These are phyloP conservation scores for Pyrenophora teres DNA, from an alignment of 2,329 filamentous ascomycete genomes.

Conservation along the genomic window DNA sequence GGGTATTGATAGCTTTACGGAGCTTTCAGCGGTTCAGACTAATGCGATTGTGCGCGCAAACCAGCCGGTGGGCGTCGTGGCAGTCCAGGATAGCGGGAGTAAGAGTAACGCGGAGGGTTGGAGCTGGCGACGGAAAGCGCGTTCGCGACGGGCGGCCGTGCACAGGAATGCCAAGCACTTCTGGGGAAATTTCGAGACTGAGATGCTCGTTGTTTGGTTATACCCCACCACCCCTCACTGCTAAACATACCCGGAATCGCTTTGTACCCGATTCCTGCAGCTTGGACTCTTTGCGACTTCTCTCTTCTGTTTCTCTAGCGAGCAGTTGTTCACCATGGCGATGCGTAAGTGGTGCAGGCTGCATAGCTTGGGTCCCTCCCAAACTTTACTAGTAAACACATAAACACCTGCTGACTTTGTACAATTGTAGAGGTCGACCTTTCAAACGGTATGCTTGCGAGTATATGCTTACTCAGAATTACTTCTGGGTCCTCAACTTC, in stretches of 20 bases:
- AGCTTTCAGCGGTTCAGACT: not conserved
- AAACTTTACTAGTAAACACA: not conserved
- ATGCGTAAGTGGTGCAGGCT: slow-evolving; percentile 46
- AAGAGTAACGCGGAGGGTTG: slow-evolving; percentile 7
- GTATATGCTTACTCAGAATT: slow-evolving; percentile 3
- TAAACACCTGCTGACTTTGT: slow-evolving; percentile 31
- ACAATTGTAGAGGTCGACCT: slow-evolving; percentile 72
- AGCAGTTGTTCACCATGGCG: slow-evolving; percentile 36
- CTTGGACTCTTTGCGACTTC: slow-evolving; percentile 1
- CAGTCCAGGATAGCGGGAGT: not conserved
- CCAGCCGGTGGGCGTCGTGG: slow-evolving; percentile 8
- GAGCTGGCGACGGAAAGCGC: slow-evolving; percentile 14
- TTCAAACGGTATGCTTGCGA: slow-evolving; percentile 69
- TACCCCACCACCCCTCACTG: slow-evolving; percentile 37
- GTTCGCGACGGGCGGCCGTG: slow-evolving; percentile 23
- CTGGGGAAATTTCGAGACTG: slow-evolving; percentile 36
- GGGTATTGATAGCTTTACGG: slow-evolving; percentile 1
- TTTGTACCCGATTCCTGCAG: slow-evolving; percentile 7
- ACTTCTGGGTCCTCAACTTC: slow-evolving; percentile 7
- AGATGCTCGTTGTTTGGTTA: slow-evolving; percentile 22
- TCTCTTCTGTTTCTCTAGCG: slow-evolving; percentile 12
- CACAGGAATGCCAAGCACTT: slow-evolving; percentile 20
- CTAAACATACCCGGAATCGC: slow-evolving; percentile 12
- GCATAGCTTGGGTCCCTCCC: slow-evolving; percentile 16
- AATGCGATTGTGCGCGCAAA: slow-evolving; percentile 18